Percentiles rank a stretch among this genome's conserved stretches.
Conservation (phyloP, 306 rosid species). For the Quercus variabilis region DNA sequence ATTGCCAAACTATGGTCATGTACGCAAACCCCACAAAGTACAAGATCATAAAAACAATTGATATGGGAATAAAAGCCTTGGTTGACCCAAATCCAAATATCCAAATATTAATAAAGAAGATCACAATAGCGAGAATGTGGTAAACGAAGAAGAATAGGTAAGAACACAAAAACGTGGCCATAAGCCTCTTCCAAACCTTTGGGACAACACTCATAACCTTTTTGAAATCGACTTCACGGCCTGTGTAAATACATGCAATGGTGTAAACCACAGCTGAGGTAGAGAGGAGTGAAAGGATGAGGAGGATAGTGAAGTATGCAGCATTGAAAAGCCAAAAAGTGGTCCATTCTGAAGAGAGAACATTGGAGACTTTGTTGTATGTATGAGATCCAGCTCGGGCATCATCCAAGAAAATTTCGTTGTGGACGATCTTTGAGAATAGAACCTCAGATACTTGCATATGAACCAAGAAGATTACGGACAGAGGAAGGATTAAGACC, state of each 20-base stretch:
- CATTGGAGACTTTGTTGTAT: constrained; percentile 25
- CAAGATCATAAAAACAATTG: neutral
- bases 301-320: constrained; percentile 28
- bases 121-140: constrained; percentile 11
- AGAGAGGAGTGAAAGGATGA: constrained; percentile 48
- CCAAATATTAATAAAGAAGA: neutral
- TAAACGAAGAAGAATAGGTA: constrained; percentile 37
- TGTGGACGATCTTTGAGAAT: constrained; percentile 22
- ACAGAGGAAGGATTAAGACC: constrained; percentile 57
- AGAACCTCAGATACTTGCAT: constrained; percentile 47
- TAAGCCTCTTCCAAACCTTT: constrained; percentile 63
- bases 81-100: fast-evolving
- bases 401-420: neutral
- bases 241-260: constrained; percentile 55
- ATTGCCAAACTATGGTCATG: constrained; percentile 58
- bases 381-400: constrained; percentile 22
- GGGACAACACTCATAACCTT: constrained; percentile 59
- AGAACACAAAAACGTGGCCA: constrained; percentile 54
- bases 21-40: constrained; percentile 52
- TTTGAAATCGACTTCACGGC: constrained; percentile 34
- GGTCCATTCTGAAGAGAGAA: constrained; percentile 40
- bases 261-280: constrained; percentile 79
- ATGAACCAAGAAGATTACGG: constrained; percentile 55
- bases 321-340: constrained; percentile 37
- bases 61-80: neutral